Evolutionary conservation across 2,329 filamentous ascomycete genomes (phyloP).

Genomic region (Trichoderma gracile): DNA sequence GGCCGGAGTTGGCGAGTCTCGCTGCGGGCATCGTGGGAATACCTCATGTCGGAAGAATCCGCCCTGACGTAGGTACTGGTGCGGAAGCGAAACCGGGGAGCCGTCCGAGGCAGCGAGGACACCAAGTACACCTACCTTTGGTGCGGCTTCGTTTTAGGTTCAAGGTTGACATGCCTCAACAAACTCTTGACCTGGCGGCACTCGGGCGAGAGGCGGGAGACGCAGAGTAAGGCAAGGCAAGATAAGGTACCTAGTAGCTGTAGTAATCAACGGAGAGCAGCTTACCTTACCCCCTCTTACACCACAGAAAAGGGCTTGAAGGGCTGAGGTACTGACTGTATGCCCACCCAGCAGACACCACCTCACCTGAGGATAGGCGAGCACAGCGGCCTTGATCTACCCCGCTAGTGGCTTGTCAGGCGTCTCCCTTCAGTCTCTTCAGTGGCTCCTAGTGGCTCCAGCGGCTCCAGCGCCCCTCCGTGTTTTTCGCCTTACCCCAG

Average conservation of each 20-base stretch:
- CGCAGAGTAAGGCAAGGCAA: too few relatives aligned
- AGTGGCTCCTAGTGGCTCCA: slow-evolving; percentile 7
- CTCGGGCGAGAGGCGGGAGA: too few relatives aligned
- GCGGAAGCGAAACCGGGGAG: not conserved
- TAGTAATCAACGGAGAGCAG: too few relatives aligned
- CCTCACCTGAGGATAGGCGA: not conserved
- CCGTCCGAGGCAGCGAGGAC: not conserved
- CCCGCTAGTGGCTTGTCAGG: slow-evolving; percentile 23
- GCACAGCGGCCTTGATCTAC: slow-evolving; percentile 1
- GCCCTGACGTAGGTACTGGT: not conserved
- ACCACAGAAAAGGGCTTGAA: too few relatives aligned
- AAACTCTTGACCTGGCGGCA: too few relatives aligned
- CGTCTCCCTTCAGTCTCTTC: not conserved
- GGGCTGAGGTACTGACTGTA: not conserved
- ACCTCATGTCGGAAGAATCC: too few relatives aligned
- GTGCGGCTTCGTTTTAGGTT: too few relatives aligned
- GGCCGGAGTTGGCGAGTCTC: not conserved
- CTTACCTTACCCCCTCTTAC: too few relatives aligned
- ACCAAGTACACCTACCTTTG: too few relatives aligned
- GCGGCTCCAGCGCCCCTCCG: slow-evolving; percentile 9
- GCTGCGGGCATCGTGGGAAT: too few relatives aligned
- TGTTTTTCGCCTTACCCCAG: slow-evolving; percentile 24
- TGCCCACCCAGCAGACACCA: not conserved
- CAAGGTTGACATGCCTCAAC: too few relatives aligned
- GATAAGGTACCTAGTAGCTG: too few relatives aligned